Base-by-base conservation (phyloP, 1,139 yeast species). In the Tardiomyces digboiensis region DNA sequence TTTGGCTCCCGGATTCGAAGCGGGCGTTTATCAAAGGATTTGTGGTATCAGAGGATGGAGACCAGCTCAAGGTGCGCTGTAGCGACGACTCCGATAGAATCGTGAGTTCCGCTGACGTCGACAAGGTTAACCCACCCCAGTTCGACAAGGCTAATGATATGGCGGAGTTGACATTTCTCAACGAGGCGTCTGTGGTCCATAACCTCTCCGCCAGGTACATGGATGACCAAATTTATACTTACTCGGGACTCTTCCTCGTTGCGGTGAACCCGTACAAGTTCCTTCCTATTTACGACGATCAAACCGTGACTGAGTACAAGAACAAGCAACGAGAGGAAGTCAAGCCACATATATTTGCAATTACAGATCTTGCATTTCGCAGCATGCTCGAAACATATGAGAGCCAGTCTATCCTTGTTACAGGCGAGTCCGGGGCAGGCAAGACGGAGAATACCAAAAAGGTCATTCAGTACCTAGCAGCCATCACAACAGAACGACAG, bases 371-470 rank as follows among this genome's bases (percentile, higher is more conserved):
- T 39, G 95, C 98, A 1, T 86, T 80, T 55, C 75, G 87, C 48
- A 85, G 82, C 56, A 71, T 91, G 63, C 68, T 87, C 19, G 72
- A 75, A 23, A 81, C 83, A 54, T 74, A 70, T 42, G 81, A 80
- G 56, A 84, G 89, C 62, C 98, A 93, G 65, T 81, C 94, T 14
- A 87, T 93, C 44, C 70, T 93, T 44, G 97, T 93, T 12, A 93
- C 98, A 1, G 99, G 99, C 49, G 99, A 93, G 61, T 84, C 95
- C 22, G 99, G 98, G 49, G 98, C 98, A 0, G 98, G 98, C 46
- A 91, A 91, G 62, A 91, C 98, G 0, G 98, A 91, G 65, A 91
- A 87, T 55, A 91, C 98, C n/a, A 91, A 91, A 62, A 87, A 85
- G 58, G 89, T 91, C 48, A 84, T 93, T 52, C 97, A 89, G 62